Base-by-base conservation (phyloP, 106 monocot species). In the Dioscorea dumetorum region DNA sequence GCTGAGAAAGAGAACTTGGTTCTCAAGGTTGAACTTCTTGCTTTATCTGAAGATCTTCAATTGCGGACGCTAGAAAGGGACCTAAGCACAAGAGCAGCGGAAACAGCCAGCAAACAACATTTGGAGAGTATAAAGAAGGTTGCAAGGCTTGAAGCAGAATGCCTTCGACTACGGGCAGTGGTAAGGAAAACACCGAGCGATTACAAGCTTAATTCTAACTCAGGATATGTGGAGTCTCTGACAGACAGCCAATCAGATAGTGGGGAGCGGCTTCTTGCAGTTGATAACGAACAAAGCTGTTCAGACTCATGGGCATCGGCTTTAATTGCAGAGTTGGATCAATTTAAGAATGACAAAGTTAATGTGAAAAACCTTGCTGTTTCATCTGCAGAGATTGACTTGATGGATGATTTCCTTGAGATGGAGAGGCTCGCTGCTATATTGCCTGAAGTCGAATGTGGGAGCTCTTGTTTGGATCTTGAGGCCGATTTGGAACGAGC, bases 321-420 rank as follows among this genome's bases (percentile, higher is more conserved):
- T 69, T 63, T 64, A 0, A 63, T 76, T 76, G 31, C 72, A 9
- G 67, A 72, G 51, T 72, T 72, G 5, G 76, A 81, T 61, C 76
- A 76, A 32, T 68, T 73, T 63, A 81, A 58, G 24, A 66, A 48
- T n/a, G 70, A 65, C 12, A 80, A 74, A 17, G 49, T 28, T 41
- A 0, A 7, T 22, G 33, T 22, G 58, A 58, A 50, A 58, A 66
- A 22, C 22, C 16, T 49, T 2, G 24, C 57, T 21, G 20, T 20
- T 62, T 28, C 62, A 52, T 70, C 62, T 56, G 11, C 64, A 18
- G 76, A 81, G 21, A 73, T 78, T 54, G 77, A 70, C 70, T 54
- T 74, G 18, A 74, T 82, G 77, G 75, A 80, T 58, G 80, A 80
- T 67, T 80, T 80, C 34, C 71, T 80, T 50, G 80, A 80, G 66